These are phyloP conservation scores for Smittium culicis DNA, from an alignment of 371 early-diverging fungal genomes.

Conservation along the genomic window DNA sequence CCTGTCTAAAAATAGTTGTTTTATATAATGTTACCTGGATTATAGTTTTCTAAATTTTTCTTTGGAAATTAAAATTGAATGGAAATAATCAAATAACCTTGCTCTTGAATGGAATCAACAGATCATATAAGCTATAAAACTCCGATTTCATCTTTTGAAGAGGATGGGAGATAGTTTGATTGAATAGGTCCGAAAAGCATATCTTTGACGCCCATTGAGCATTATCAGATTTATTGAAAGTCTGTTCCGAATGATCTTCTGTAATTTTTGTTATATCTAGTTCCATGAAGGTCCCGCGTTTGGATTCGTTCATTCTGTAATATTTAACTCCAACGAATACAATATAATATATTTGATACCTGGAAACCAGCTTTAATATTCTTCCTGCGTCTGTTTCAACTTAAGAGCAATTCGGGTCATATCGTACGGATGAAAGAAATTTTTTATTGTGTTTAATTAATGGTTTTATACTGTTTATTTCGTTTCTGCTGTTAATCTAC, in stretches of 20 bases:
- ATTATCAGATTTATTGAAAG: background rate
- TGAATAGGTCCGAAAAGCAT: background rate
- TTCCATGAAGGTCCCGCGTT: background rate
- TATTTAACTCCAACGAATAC: background rate
- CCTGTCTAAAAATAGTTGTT: too few species aligned
- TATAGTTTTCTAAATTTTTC: too few species aligned
- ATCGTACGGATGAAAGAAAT: background rate
- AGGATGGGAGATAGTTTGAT: background rate
- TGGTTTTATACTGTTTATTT: background rate
- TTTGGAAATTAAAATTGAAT: too few species aligned
- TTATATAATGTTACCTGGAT: too few species aligned
- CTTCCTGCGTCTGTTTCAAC: background rate
- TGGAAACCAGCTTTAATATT: background rate
- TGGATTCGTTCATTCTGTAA: background rate
- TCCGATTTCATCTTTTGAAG: background rate
- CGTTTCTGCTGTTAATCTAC: too few species aligned
- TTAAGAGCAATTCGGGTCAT: background rate
- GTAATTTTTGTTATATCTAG: background rate
- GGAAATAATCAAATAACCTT: background rate
- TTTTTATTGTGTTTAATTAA: background rate
- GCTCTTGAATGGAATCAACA: background rate
- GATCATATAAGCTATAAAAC: background rate
- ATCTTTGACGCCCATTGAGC: background rate
- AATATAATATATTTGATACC: background rate
- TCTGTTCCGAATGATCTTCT: background rate